phyloP scores from a whole-genome alignment of 345 rosid species.

The Acer yangbiense region DNA sequence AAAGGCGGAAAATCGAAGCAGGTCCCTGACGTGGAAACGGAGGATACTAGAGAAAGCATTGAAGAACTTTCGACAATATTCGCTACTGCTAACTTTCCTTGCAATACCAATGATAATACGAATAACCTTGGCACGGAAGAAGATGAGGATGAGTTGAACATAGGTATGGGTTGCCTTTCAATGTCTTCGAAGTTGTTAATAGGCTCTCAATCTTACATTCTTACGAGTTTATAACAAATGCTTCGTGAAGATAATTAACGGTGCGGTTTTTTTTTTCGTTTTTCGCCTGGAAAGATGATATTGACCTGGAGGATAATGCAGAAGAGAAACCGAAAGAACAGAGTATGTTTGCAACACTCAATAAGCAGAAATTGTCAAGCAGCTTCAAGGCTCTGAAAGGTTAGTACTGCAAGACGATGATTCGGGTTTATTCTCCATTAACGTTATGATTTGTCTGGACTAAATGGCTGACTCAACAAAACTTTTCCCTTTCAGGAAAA shows the following conservation, averaged over 20 bases:
- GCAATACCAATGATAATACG: constrained; percentile 29
- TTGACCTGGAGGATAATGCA: constrained; percentile 59
- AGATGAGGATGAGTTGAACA: constrained; percentile 54
- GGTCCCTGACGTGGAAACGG: constrained; percentile 52
- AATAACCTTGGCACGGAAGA: constrained; percentile 33
- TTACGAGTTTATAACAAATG: neutral
- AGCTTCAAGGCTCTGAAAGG: constrained; percentile 70
- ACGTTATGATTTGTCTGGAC: neutral
- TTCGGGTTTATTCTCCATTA: neutral
- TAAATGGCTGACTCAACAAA: neutral
- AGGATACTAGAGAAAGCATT: constrained; percentile 64
- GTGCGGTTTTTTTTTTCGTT: neutral
- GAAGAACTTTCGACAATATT: constrained; percentile 61
- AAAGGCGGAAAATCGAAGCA: constrained; percentile 63
- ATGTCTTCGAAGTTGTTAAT: neutral
- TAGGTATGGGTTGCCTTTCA: constrained; percentile 46
- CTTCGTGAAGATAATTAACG: neutral
- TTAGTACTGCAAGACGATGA: constrained; percentile 27
- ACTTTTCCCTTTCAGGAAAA: constrained; percentile 47
- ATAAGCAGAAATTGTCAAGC: constrained; percentile 73
- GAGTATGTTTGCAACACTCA: constrained; percentile 60
- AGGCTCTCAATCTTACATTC: too few relatives aligned
- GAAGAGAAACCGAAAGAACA: constrained; percentile 68
- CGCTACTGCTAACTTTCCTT: constrained; percentile 58
- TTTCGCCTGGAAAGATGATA: constrained; percentile 61